phyloP scores from a whole-genome alignment of 257 asterid species.

The Misopates orontium region DNA sequence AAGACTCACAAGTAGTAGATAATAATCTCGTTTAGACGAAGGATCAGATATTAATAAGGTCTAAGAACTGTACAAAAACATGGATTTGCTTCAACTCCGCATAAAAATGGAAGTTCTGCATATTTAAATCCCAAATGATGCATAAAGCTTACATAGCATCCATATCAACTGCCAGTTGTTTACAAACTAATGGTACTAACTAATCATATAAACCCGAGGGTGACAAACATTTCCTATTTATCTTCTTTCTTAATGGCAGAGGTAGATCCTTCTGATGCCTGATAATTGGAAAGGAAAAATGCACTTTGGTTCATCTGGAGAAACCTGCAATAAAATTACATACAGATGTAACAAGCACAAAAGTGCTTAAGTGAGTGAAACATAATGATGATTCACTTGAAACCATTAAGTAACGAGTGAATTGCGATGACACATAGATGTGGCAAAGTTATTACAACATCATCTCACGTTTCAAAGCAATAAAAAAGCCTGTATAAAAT shows the following conservation, averaged over 20 bases:
- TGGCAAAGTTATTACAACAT: not conserved
- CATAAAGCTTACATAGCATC: not conserved
- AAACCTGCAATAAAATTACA: conserved; percentile 41
- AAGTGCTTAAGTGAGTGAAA: not conserved
- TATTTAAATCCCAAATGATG: not conserved
- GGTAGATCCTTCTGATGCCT: conserved; percentile 24
- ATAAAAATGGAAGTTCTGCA: not conserved
- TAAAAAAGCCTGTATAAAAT: not conserved
- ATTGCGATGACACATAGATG: not conserved
- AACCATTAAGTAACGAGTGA: not conserved
- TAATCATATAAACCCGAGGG: not conserved
- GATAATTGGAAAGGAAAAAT: conserved; percentile 39
- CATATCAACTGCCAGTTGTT: not conserved
- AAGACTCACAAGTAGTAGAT: too few relatives aligned
- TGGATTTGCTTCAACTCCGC: not conserved
- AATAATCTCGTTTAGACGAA: too few relatives aligned
- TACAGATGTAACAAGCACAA: not conserved
- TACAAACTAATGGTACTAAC: not conserved
- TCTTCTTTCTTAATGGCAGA: conserved; percentile 31
- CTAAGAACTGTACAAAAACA: not conserved
- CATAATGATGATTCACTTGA: not conserved
- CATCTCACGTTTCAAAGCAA: not conserved
- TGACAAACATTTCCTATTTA: conserved; percentile 1
- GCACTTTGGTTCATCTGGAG: conserved; percentile 50
- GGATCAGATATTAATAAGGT: too few relatives aligned